Evolutionary conservation across 768 basidiomycete species (phyloP).

Genomic region (Cystobasidiopsis lactophilus): DNA sequence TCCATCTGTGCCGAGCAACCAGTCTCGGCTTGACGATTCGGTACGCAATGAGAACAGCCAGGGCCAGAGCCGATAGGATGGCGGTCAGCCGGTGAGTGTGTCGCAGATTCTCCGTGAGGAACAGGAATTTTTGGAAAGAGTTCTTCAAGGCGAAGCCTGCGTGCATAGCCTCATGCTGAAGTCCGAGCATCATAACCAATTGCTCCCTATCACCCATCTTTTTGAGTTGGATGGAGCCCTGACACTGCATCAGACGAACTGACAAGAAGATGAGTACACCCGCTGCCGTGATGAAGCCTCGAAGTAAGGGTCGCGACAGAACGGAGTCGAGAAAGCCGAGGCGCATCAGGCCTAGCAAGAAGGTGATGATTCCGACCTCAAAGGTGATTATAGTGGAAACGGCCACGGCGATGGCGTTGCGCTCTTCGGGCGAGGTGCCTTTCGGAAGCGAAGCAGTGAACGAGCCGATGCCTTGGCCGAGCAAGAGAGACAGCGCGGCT

Average conservation of each 20-base stretch:
- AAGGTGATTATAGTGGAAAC: slow-evolving; percentile 9
- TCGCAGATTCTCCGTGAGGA: slow-evolving; percentile 38
- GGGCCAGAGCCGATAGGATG: slow-evolving; percentile 46
- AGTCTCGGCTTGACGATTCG: slow-evolving; percentile 28
- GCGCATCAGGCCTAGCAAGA: slow-evolving; percentile 16
- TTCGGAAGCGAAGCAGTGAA: not conserved
- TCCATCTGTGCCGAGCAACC: slow-evolving; percentile 38
- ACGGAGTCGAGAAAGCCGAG: slow-evolving; percentile 21
- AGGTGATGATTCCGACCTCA: not conserved
- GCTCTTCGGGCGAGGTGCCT: not conserved
- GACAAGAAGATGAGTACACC: slow-evolving; percentile 18
- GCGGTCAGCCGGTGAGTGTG: slow-evolving; percentile 41
- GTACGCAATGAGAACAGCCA: slow-evolving; percentile 42
- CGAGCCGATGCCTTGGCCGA: slow-evolving; percentile 5
- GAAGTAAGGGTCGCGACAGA: slow-evolving; percentile 17
- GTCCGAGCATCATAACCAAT: slow-evolving; percentile 12
- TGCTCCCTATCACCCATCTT: not conserved
- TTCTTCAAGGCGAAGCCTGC: slow-evolving; percentile 29
- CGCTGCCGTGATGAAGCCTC: slow-evolving; percentile 21
- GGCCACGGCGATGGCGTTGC: not conserved
- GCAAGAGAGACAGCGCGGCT: slow-evolving; percentile 16
- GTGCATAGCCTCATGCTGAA: slow-evolving; percentile 4
- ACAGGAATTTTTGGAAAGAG: slow-evolving; percentile 53
- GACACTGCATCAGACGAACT: slow-evolving; percentile 2
- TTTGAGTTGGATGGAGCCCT: not conserved